Evolutionary conservation across 768 basidiomycete species (phyloP).

Genomic region (Leucocoprinus leucothites): DNA sequence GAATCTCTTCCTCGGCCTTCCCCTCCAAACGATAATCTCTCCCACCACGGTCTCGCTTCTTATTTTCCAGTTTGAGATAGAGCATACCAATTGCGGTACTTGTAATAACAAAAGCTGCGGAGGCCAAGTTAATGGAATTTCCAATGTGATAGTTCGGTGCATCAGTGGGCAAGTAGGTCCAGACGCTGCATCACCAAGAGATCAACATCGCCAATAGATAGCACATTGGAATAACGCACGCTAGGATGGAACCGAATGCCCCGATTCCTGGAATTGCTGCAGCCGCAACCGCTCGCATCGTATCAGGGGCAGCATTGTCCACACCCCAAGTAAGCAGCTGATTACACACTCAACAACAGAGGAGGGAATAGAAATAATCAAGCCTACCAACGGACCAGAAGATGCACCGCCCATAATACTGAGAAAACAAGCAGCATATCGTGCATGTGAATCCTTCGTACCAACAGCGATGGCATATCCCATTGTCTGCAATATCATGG

Average conservation of each 20-base stretch:
- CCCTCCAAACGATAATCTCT: constrained; percentile 38
- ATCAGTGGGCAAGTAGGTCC: constrained; percentile 45
- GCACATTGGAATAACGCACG: constrained; percentile 25
- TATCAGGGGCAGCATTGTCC: constrained; percentile 49
- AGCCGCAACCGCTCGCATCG: constrained; percentile 41
- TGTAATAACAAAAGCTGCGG: constrained; percentile 29
- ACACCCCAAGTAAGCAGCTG: constrained; percentile 43
- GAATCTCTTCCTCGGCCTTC: constrained; percentile 33
- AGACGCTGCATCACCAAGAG: constrained; percentile 28
- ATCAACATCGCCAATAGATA: not conserved
- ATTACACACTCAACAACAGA: not conserved
- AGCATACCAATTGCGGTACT: constrained; percentile 21
- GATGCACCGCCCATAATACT: constrained; percentile 35
- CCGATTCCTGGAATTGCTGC: constrained; percentile 45
- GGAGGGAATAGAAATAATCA: not conserved
- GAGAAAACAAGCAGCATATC: constrained; percentile 48
- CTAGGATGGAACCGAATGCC: constrained; percentile 42
- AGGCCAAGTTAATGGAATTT: constrained; percentile 43
- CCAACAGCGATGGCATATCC: constrained; percentile 43
- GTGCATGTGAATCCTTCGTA: constrained; percentile 38
- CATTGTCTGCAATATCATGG: constrained; percentile 32
- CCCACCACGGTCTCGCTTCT: constrained; percentile 38
- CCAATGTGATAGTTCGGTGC: constrained; percentile 45
- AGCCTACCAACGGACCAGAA: constrained; percentile 31
- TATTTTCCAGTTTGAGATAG: constrained; percentile 41